Percentiles rank a stretch among this genome's conserved stretches.
Evolutionary conservation across 352 stramenopile species (phyloP).

Genomic region (Phytophthora hibernalis): DNA sequence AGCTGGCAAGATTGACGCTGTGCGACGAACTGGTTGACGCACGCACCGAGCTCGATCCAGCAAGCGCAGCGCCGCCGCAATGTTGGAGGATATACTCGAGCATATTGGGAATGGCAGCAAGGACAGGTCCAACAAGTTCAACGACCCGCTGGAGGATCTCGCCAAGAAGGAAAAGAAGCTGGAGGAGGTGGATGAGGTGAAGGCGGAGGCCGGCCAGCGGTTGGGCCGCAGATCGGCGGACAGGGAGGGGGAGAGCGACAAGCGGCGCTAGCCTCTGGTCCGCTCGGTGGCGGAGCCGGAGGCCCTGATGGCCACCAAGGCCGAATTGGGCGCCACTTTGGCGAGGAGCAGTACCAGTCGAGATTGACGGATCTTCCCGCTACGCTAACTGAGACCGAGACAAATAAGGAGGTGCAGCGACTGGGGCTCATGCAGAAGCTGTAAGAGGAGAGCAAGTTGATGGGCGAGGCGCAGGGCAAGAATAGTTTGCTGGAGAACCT

Average conservation of each 20-base stretch:
- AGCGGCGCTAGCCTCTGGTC: slow-evolving; percentile 59
- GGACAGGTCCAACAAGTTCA: slow-evolving; percentile 53
- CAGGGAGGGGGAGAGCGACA: slow-evolving; percentile 42
- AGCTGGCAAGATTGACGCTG: slow-evolving; percentile 48
- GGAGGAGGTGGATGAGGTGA: slow-evolving; percentile 58
- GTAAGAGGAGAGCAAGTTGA: slow-evolving; percentile 65
- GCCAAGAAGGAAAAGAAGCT: slow-evolving; percentile 68
- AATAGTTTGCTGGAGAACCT: slow-evolving; percentile 64
- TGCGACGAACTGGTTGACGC: slow-evolving; percentile 64
- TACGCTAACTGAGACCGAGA: slow-evolving; percentile 54
- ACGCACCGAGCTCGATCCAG: slow-evolving; percentile 61
- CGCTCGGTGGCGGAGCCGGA: slow-evolving; percentile 59
- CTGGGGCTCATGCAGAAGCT: slow-evolving; percentile 61
- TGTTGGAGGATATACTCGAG: slow-evolving; percentile 69
- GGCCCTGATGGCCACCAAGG: slow-evolving; percentile 45
- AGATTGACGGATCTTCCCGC: slow-evolving; percentile 54
- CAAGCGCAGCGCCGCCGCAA: slow-evolving; percentile 45
- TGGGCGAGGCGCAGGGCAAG: slow-evolving; percentile 70
- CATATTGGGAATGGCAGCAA: slow-evolving; percentile 49
- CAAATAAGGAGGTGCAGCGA: slow-evolving; percentile 58
- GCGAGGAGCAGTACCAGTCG: slow-evolving; percentile 60
- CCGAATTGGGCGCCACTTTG: slow-evolving; percentile 51
- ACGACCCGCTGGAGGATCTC: slow-evolving; percentile 59
- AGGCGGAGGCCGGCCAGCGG: slow-evolving; percentile 42
- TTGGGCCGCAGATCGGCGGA: slow-evolving; percentile 32